A percentile compares a stretch with the other conserved stretches of the same genome.
These are phyloP conservation scores for Penicillium sp. DNA, from an alignment of 2,329 filamentous ascomycete species.

Conservation along the genomic window DNA sequence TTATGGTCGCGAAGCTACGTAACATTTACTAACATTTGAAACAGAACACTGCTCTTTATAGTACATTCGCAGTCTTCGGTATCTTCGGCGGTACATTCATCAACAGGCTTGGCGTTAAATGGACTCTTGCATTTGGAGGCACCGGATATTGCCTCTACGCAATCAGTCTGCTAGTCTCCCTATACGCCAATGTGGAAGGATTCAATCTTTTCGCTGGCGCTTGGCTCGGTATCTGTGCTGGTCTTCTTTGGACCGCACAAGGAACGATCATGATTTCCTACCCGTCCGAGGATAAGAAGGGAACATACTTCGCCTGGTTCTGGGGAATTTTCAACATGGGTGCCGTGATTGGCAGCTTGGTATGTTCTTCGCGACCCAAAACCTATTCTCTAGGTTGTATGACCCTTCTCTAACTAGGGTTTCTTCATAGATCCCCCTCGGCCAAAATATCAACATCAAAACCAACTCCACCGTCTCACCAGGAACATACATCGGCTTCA, in stretches of 20 bases:
- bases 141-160: constrained; percentile 46
- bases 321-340: constrained; percentile 93
- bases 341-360: constrained; percentile 71
- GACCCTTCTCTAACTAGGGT: constrained; percentile 2
- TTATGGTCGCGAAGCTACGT: background rate
- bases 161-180: constrained; percentile 35
- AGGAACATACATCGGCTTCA: constrained; percentile 80
- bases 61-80: constrained; percentile 63
- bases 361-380: background rate
- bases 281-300: constrained; percentile 74
- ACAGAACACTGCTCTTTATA: constrained; percentile 65
- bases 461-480: constrained; percentile 49
- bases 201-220: constrained; percentile 50
- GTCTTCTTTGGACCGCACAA: constrained; percentile 49
- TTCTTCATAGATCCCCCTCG: constrained; percentile 33
- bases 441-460: constrained; percentile 39
- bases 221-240: constrained; percentile 47
- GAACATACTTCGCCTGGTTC: constrained; percentile 82
- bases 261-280: constrained; percentile 69
- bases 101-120: constrained; percentile 38
- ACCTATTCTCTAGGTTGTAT: background rate
- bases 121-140: constrained; percentile 41
- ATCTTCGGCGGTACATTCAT: constrained; percentile 56
- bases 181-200: constrained; percentile 45
- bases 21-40: background rate